Percentiles rank a stretch among this genome's conserved stretches.
Evolutionary conservation across 148 eudicot species (phyloP).

Genomic region (Rhododendron kiyosumense): DNA sequence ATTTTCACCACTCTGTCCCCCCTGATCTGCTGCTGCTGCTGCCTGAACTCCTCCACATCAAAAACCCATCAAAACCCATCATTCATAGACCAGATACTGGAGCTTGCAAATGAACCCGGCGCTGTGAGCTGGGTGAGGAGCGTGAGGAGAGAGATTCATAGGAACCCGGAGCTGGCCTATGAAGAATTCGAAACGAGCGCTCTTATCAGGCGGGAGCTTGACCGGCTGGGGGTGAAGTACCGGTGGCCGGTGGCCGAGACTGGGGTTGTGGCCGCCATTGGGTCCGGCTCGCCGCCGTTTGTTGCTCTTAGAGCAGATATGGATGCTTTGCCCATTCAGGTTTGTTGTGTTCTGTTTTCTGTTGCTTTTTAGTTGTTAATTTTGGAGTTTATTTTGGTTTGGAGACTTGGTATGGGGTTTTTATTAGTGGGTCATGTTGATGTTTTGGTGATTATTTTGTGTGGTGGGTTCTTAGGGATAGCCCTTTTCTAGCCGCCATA

Average conservation of each 20-base stretch:
- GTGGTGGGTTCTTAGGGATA: not conserved
- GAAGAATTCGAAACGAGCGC: conserved; percentile 33
- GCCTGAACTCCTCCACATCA: not conserved
- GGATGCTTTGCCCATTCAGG: conserved; percentile 62
- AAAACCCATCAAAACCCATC: conserved; percentile 7
- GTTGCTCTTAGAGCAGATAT: conserved; percentile 58
- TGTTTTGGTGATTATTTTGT: not conserved
- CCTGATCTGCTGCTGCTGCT: not conserved
- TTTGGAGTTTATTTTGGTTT: not conserved
- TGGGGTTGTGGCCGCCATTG: conserved; percentile 37
- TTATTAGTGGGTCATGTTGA: not conserved
- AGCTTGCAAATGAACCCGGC: conserved; percentile 20
- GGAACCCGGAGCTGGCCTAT: conserved; percentile 44
- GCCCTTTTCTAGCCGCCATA: not conserved
- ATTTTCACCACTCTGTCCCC: not conserved
- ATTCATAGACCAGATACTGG: conserved; percentile 8
- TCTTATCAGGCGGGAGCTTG: conserved; percentile 34
- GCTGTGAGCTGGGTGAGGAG: conserved; percentile 29
- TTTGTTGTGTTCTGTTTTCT: not conserved
- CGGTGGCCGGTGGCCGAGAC: conserved; percentile 44
- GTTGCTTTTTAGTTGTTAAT: not conserved
- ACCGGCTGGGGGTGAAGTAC: conserved; percentile 29
- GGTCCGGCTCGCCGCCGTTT: conserved; percentile 38
- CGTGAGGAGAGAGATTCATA: conserved; percentile 36
- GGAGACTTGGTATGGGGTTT: not conserved